phyloP scores from a whole-genome alignment of 139 green algal genomes.

The Chlorella vulgaris region DNA sequence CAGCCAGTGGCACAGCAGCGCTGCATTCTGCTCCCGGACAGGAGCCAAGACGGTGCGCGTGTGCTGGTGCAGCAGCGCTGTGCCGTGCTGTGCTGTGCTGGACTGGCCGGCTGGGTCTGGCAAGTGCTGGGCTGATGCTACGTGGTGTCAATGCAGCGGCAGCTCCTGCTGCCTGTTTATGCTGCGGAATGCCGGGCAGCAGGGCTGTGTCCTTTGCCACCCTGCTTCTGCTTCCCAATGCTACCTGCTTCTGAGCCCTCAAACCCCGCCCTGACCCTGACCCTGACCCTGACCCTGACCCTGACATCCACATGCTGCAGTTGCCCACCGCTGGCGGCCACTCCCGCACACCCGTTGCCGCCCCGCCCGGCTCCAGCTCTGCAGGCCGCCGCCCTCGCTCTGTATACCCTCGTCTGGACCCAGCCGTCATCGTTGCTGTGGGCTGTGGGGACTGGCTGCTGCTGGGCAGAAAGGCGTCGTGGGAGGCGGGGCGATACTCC shows the following conservation, averaged over 20 bases:
- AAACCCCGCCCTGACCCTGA: neutral
- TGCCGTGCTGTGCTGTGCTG: neutral
- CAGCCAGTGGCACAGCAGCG: slow-evolving; percentile 49
- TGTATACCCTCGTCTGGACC: slow-evolving; percentile 76
- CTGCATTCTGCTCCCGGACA: slow-evolving; percentile 42
- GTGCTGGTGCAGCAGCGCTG: neutral
- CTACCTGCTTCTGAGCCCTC: neutral
- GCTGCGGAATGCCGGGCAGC: too few relatives aligned
- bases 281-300: too few relatives aligned
- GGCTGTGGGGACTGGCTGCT: slow-evolving; percentile 63
- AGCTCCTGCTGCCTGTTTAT: neutral
- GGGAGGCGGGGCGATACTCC: slow-evolving; percentile 56
- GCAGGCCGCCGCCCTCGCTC: neutral
- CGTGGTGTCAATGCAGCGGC: neutral
- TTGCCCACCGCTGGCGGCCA: neutral
- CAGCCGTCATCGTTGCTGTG: slow-evolving; percentile 78
- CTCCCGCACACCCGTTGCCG: neutral
- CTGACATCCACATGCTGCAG: too few relatives aligned
- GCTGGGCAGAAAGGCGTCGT: slow-evolving; percentile 77
- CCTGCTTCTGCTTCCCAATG: too few relatives aligned
- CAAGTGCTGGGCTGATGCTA: too few relatives aligned
- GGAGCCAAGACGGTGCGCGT: slow-evolving; percentile 27
- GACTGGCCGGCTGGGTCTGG: too few relatives aligned
- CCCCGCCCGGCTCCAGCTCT: neutral
- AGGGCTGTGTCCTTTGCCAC: too few relatives aligned